phyloP scores from a whole-genome alignment of 2,329 filamentous ascomycete species.

The Aureobasidium sp. region DNA sequence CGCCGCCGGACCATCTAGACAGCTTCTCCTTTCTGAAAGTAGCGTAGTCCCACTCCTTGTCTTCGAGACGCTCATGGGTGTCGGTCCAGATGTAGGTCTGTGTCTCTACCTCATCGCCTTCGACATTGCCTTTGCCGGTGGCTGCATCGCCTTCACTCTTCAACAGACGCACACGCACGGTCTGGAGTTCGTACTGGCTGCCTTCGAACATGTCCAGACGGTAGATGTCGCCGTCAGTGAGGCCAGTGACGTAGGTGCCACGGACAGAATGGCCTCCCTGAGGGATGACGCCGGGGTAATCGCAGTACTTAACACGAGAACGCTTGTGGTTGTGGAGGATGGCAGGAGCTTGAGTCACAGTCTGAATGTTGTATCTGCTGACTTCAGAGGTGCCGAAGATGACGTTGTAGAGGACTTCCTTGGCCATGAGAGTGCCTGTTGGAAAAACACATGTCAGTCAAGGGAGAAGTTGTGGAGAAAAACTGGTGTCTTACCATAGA shows the following conservation, averaged over 20 bases:
- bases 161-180: slow-evolving; percentile 29
- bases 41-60: slow-evolving; percentile 78
- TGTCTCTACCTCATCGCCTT: slow-evolving; percentile 34
- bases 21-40: slow-evolving; percentile 73
- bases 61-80: slow-evolving; percentile 49
- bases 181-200: slow-evolving; percentile 53
- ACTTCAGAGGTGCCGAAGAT: slow-evolving; percentile 55
- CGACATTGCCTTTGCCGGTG: slow-evolving; percentile 22
- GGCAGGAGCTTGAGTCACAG: slow-evolving; percentile 62
- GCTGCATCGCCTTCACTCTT: slow-evolving; percentile 21
- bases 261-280: slow-evolving; percentile 44
- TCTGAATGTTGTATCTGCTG: slow-evolving; percentile 32
- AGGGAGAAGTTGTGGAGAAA: background rate
- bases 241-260: slow-evolving; percentile 67
- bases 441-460: background rate
- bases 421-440: slow-evolving; percentile 62
- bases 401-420: slow-evolving; percentile 76
- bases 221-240: slow-evolving; percentile 67
- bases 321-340: slow-evolving; percentile 67
- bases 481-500: slow-evolving; percentile 44
- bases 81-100: slow-evolving; percentile 47
- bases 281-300: slow-evolving; percentile 73
- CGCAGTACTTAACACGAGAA: slow-evolving; percentile 56
- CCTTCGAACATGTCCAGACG: slow-evolving; percentile 81
- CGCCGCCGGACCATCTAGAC: slow-evolving; percentile 47